Evolutionary conservation across 1,284 basidiomycete genomes (phyloP).

Genomic region (Moesziomyces parantarcticus): DNA sequence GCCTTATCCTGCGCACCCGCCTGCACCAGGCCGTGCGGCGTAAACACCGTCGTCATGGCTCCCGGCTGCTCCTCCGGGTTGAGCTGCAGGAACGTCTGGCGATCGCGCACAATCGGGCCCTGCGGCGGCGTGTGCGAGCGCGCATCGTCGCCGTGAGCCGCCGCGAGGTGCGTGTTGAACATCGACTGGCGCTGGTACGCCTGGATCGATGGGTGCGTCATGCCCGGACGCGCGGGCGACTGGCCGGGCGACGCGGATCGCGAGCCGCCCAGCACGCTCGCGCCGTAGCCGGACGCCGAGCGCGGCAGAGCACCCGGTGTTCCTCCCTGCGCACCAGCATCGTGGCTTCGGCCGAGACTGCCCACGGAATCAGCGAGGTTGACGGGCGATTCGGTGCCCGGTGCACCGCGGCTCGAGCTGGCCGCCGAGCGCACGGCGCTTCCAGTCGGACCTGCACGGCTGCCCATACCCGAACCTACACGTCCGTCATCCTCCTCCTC

Average conservation of each 20-base stretch:
- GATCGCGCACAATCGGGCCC: constrained; percentile 32
- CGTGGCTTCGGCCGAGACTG: constrained; percentile 28
- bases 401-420: constrained; percentile 25
- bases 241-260: constrained; percentile 36
- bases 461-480: constrained; percentile 1
- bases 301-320: constrained; percentile 18
- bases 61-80: constrained; percentile 61
- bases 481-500: constrained; percentile 58
- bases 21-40: constrained; percentile 91
- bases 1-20: constrained; percentile 94
- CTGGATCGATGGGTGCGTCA: constrained; percentile 39
- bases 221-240: constrained; percentile 23
- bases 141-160: constrained; percentile 50
- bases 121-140: constrained; percentile 52
- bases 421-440: constrained; percentile 21
- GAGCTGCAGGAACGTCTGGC: constrained; percentile 63
- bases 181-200: constrained; percentile 51
- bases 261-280: constrained; percentile 16
- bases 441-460: constrained; percentile 1
- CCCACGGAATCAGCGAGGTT: constrained; percentile 33
- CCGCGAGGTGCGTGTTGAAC: constrained; percentile 55
- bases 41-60: constrained; percentile 74
- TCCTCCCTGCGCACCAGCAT: constrained; percentile 7
- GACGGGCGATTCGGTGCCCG: constrained; percentile 32
- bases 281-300: constrained; percentile 33